These are phyloP conservation scores for Lactarius akahatsu DNA, from an alignment of 768 basidiomycete species.

Conservation along the genomic window DNA sequence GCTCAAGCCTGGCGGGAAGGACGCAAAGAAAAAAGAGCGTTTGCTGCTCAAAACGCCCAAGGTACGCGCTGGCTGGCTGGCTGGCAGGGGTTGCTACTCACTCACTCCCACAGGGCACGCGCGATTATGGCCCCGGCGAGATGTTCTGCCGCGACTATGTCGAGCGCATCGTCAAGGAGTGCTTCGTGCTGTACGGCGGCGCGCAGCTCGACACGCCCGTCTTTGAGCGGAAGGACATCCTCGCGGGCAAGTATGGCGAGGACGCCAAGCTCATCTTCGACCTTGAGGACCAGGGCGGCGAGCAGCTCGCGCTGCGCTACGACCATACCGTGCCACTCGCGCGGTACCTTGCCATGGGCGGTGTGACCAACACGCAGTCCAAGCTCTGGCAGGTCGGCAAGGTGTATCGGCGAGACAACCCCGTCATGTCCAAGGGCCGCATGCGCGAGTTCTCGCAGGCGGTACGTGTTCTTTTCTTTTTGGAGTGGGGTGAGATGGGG, in stretches of 20 bases:
- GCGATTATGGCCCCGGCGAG: constrained; percentile 90
- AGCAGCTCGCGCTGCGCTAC: constrained; percentile 90
- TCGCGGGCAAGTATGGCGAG: constrained; percentile 97
- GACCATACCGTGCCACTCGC: constrained; percentile 98
- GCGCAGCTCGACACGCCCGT: constrained; percentile 96
- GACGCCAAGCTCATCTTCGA: constrained; percentile 98
- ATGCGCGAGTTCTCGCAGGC: constrained; percentile 99
- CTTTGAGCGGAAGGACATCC: constrained; percentile 94
- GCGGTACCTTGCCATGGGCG: constrained; percentile 91
- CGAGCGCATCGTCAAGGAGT: constrained; percentile 82
- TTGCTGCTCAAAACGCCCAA: constrained; percentile 92
- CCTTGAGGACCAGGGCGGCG: constrained; percentile 95
- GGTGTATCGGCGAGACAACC: constrained; percentile 94
- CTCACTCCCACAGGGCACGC: constrained; percentile 66
- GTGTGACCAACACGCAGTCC: constrained; percentile 66
- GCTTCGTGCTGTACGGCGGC: constrained; percentile 87
- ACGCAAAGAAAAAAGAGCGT: constrained; percentile 60
- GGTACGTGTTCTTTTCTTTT: constrained; percentile 44
- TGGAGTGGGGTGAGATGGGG: background rate
- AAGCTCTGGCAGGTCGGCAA: constrained; percentile 99
- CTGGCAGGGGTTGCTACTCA: constrained; percentile 6
- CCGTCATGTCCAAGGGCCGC: constrained; percentile 95
- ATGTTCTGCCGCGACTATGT: constrained; percentile 91
- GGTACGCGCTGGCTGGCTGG: constrained; percentile 47
- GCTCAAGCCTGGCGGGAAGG: constrained; percentile 44